Evolutionary conservation across 2,329 filamentous ascomycete genomes (phyloP), one percentile per base, ranked within the genome.

Genomic region (Amauroascus niger): DNA sequence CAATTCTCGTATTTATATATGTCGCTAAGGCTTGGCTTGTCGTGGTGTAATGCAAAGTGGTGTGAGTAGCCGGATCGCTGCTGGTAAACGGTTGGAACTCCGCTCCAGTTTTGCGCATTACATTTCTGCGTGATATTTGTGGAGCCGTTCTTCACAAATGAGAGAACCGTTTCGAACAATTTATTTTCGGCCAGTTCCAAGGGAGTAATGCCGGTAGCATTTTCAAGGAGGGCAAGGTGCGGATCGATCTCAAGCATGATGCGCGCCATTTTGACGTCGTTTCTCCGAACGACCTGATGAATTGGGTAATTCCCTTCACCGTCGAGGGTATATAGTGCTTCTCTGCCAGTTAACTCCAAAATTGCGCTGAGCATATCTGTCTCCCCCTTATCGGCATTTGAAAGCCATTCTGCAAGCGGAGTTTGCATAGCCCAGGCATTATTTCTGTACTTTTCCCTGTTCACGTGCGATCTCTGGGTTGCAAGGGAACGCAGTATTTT

Each of bases 161-260:
- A 18, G 20, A 52, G 41, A 7, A 52, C n/a, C 14, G 32, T 20
- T 16, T 14, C 35, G 16, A 44, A 30, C 22, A 53, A 32, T 18
- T 49, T 54, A 43, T 53, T 52, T 40, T 54, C 39, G 3, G 54
- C 50, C 33, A 52, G 49, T 18, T 53, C 87, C 26, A 77, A 74
- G 0, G 87, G 84, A 0, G 87, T 93, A 14, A 79, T 77, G 1
- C 88, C 88, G 0, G 86, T 86, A 0, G 86, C 80, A 60, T 90
- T 90, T 65, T 93, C 88, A 20, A 82, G 79, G 60, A 79, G 76
- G 0, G 88, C 70, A 1, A 89, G 72, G 24, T 75, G 73, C 0
- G 83, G 79, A 16, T 79, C 74, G 59, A 71, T 71, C 8, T 78
- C 70, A 9, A 89, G 68, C 39, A 70, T 63, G 9, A 61, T 14